Evolutionary conservation across 768 basidiomycete genomes (phyloP).

Genomic region (Thelephora ganbajun): DNA sequence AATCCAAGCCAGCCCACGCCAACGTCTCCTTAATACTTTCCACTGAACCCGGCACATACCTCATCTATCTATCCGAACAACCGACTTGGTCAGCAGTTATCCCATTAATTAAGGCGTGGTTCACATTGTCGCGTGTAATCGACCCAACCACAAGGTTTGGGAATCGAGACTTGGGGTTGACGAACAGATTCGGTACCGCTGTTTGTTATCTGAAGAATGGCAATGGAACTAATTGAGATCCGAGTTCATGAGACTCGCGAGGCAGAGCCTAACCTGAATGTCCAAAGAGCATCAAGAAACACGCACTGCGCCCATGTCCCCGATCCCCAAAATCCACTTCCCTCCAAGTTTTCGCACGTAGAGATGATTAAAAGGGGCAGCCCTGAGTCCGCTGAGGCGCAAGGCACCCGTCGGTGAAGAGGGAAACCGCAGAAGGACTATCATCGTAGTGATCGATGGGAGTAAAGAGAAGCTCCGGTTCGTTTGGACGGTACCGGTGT

Average conservation of each 20-base stretch:
- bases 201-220: constrained; percentile 68
- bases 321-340: constrained; percentile 88
- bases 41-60: constrained; percentile 73
- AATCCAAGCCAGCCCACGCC: constrained; percentile 84
- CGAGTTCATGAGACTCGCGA: background rate
- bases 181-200: constrained; percentile 88
- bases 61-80: constrained; percentile 32
- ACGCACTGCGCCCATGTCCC: constrained; percentile 87
- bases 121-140: constrained; percentile 90
- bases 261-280: background rate
- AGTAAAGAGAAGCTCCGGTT: no score
- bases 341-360: no score
- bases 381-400: constrained; percentile 89
- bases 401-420: constrained; percentile 93
- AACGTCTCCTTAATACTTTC: constrained; percentile 65
- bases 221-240: constrained; percentile 2
- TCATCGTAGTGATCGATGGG: constrained; percentile 14
- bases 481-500: no score
- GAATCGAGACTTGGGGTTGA: constrained; percentile 85
- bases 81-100: constrained; percentile 91
- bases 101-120: constrained; percentile 85
- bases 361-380: constrained; percentile 86
- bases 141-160: constrained; percentile 94
- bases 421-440: constrained; percentile 77
- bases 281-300: background rate